Evolutionary conservation across 371 early-diverging fungal species (phyloP).

Genomic region (Cokeromyces recurvatus): DNA sequence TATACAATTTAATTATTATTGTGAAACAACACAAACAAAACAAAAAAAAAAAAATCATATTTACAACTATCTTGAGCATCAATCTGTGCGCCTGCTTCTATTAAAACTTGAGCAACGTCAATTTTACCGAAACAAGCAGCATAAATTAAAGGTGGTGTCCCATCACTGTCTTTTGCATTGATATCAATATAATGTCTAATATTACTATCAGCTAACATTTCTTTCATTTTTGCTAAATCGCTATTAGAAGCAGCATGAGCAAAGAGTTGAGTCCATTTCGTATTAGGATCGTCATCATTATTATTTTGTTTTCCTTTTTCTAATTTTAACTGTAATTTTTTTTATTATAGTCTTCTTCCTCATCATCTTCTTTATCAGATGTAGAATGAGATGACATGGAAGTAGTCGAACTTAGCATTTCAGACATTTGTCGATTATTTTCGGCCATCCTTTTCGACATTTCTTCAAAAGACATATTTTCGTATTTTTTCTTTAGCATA

Average conservation of each 20-base stretch:
- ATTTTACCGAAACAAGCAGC: constrained; percentile 87
- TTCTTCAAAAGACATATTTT: constrained; percentile 45
- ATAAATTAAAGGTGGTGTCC: constrained; percentile 80
- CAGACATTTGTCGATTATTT: constrained; percentile 34
- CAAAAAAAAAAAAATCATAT: background rate
- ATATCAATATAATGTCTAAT: constrained; percentile 59
- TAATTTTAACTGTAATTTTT: constrained; percentile 7
- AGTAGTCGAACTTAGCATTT: constrained; percentile 19
- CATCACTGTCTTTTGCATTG: constrained; percentile 80
- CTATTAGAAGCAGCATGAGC: constrained; percentile 75
- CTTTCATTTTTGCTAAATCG: constrained; percentile 85
- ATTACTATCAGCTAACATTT: constrained; percentile 53
- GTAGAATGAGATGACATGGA: constrained; percentile 2
- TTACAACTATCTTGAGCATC: constrained; percentile 68
- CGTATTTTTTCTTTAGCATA: constrained; percentile 30
- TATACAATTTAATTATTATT: constrained; percentile 9
- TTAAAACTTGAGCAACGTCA: constrained; percentile 60
- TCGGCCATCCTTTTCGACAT: constrained; percentile 40
- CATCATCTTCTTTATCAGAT: constrained; percentile 3
- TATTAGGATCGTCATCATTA: constrained; percentile 47
- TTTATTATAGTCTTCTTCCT: too few relatives aligned
- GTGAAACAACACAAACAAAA: constrained; percentile 1
- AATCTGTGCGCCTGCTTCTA: constrained; percentile 75
- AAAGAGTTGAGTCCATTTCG: constrained; percentile 50
- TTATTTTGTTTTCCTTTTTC: too few relatives aligned